Conservation (phyloP, 2,329 filamentous ascomycete genomes). For the Neofusicoccum cordaticola region DNA sequence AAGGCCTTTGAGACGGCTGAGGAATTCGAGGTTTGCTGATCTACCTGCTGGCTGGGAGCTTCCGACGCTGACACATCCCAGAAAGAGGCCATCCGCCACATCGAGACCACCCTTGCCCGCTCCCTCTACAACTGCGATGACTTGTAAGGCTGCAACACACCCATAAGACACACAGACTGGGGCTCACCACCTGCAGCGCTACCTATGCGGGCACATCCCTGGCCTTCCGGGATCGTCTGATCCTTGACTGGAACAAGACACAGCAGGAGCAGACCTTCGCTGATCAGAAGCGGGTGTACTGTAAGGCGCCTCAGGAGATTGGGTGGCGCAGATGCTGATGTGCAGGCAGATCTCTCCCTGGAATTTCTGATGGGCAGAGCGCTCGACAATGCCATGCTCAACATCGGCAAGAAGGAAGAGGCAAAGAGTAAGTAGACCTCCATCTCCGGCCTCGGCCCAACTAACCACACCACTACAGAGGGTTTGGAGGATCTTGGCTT, state of each 20-base stretch:
- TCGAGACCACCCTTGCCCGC: slow-evolving; percentile 92
- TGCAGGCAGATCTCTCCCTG: slow-evolving; percentile 70
- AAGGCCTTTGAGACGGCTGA: slow-evolving; percentile 74
- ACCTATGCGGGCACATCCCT: slow-evolving; percentile 89
- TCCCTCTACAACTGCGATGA: slow-evolving; percentile 99
- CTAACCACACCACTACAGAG: slow-evolving; percentile 50
- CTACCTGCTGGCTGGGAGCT: background rate
- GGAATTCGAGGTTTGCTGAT: slow-evolving; percentile 62
- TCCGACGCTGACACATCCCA: slow-evolving; percentile 33
- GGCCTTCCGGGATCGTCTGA: slow-evolving; percentile 87
- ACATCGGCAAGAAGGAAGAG: slow-evolving; percentile 81
- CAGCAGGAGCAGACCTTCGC: slow-evolving; percentile 91
- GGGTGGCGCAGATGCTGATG: slow-evolving; percentile 20
- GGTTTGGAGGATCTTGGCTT: slow-evolving; percentile 89
- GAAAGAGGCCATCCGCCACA: slow-evolving; percentile 83
- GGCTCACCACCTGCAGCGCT: slow-evolving; percentile 50
- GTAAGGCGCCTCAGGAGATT: slow-evolving; percentile 39
- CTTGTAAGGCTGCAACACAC: slow-evolving; percentile 40
- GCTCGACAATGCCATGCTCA: slow-evolving; percentile 97
- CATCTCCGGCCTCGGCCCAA: background rate
- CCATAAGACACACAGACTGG: background rate
- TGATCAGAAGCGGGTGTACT: slow-evolving; percentile 94
- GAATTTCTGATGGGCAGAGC: slow-evolving; percentile 98
- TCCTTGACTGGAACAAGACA: slow-evolving; percentile 96
- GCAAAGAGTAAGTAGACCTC: slow-evolving; percentile 63